Conservation (phyloP, 1,284 basidiomycete genomes). For the Malassezia obtusa region DNA sequence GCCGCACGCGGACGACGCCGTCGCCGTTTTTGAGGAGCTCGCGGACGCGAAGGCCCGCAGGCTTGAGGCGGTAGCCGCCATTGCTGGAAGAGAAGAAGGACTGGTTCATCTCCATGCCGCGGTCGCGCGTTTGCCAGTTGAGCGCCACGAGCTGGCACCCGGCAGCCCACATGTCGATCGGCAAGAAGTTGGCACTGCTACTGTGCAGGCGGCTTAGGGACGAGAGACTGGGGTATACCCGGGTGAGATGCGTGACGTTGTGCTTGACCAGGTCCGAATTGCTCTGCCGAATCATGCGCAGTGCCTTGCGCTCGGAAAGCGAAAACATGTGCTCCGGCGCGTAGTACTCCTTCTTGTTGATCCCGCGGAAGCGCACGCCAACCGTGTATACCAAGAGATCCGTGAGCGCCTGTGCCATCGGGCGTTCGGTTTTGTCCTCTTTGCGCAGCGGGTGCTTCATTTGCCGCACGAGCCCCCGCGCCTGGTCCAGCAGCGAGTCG, state of each 20-base stretch:
- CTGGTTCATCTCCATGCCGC: slow-evolving; percentile 70
- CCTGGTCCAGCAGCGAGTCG: slow-evolving; percentile 22
- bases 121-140: slow-evolving; percentile 80
- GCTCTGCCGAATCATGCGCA: slow-evolving; percentile 28
- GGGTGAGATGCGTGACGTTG: slow-evolving; percentile 70
- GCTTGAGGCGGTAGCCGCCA: slow-evolving; percentile 84
- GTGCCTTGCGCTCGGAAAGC: slow-evolving; percentile 63
- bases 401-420: slow-evolving; percentile 65
- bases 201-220: slow-evolving; percentile 45
- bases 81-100: slow-evolving; percentile 81
- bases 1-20: slow-evolving; percentile 21
- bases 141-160: slow-evolving; percentile 90
- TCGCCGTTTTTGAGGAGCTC: slow-evolving; percentile 27
- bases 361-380: slow-evolving; percentile 84
- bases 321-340: slow-evolving; percentile 83
- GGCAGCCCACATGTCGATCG: slow-evolving; percentile 77
- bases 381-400: slow-evolving; percentile 83
- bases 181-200: slow-evolving; percentile 65
- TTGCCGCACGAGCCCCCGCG: slow-evolving; percentile 27
- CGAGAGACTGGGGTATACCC: slow-evolving; percentile 80
- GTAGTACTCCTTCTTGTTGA: slow-evolving; percentile 82
- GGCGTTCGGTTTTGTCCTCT: not conserved
- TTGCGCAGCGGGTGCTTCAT: slow-evolving; percentile 10
- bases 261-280: slow-evolving; percentile 71
- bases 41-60: slow-evolving; percentile 61